phyloP scores from a whole-genome alignment of 2,329 filamentous ascomycete genomes.

The Cercospora berteroae region DNA sequence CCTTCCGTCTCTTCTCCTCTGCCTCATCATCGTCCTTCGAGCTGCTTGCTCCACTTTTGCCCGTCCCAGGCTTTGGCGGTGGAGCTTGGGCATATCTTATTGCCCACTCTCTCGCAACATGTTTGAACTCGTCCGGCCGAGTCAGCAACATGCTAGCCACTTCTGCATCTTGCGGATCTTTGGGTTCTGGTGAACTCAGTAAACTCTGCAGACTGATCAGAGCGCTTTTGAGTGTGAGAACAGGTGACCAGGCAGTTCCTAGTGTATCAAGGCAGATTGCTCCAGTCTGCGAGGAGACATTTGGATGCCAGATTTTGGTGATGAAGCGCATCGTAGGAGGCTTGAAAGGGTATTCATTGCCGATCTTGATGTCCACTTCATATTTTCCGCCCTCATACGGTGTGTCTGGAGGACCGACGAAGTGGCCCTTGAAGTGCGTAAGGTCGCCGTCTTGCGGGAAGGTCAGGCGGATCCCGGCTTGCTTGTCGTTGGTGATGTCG shows the following conservation, averaged over 20 bases:
- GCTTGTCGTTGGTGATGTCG: conserved; percentile 71
- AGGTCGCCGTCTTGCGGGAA: conserved; percentile 56
- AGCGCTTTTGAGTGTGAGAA: conserved; percentile 93
- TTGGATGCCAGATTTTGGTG: conserved; percentile 96
- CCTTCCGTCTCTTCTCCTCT: conserved; percentile 47
- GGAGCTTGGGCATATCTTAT: conserved; percentile 78
- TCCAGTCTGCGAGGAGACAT: conserved; percentile 76
- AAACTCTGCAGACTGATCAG: conserved; percentile 90
- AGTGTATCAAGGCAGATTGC: conserved; percentile 96
- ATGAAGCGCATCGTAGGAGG: conserved; percentile 87
- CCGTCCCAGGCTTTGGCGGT: conserved; percentile 53
- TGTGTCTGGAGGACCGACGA: conserved; percentile 84
- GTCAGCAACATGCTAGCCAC: conserved; percentile 87
- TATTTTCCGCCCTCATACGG: conserved; percentile 88
- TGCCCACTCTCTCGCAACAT: conserved; percentile 87
- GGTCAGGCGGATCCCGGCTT: conserved; percentile 70
- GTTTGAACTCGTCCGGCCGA: conserved; percentile 73
- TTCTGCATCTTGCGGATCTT: conserved; percentile 94
- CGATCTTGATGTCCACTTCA: conserved; percentile 80
- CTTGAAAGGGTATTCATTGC: conserved; percentile 87
- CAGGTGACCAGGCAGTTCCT: conserved; percentile 86
- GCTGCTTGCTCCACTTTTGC: conserved; percentile 30
- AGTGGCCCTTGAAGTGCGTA: conserved; percentile 77
- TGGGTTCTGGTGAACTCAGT: conserved; percentile 88
- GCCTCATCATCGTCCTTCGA: conserved; percentile 25